phyloP scores from a whole-genome alignment of 257 asterid species.

The Galeopsis tetrahit region DNA sequence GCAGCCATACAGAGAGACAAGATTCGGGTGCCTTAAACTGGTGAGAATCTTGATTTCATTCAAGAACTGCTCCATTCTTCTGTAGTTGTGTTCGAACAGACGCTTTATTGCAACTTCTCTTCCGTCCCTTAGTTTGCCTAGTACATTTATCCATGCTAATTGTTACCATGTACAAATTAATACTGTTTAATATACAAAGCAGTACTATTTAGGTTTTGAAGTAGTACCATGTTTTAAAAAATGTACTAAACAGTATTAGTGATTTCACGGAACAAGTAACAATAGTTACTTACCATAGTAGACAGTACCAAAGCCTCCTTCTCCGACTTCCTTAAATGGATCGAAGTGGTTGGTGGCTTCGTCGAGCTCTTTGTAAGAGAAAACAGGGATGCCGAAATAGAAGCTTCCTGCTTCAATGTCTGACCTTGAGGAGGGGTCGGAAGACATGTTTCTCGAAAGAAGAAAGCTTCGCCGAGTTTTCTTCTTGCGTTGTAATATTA shows the following conservation, averaged over 20 bases:
- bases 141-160: not conserved
- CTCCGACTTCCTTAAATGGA: slow-evolving; percentile 67
- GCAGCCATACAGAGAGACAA: slow-evolving; percentile 78
- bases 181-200: no score
- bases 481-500: slow-evolving; percentile 44
- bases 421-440: slow-evolving; percentile 45
- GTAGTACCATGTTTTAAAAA: no score
- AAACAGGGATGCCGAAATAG: slow-evolving; percentile 58
- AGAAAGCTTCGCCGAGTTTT: slow-evolving; percentile 29
- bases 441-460: slow-evolving; percentile 46
- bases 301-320: slow-evolving; percentile 85
- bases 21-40: slow-evolving; percentile 62
- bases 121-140: slow-evolving; percentile 77
- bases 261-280: no score
- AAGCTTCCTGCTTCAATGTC: slow-evolving; percentile 50
- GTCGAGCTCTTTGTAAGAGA: slow-evolving; percentile 65
- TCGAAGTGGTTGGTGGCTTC: slow-evolving; percentile 65
- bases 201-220: no score
- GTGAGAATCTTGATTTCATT: slow-evolving; percentile 77
- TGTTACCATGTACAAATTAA: not conserved
- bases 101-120: slow-evolving; percentile 91
- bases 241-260: no score
- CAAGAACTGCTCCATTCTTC: slow-evolving; percentile 71
- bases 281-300: slow-evolving; percentile 58
- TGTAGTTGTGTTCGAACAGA: slow-evolving; percentile 70